These are phyloP conservation scores for Myxozyma monticola DNA, from an alignment of 805 yeast genomes.

Conservation along the genomic window DNA sequence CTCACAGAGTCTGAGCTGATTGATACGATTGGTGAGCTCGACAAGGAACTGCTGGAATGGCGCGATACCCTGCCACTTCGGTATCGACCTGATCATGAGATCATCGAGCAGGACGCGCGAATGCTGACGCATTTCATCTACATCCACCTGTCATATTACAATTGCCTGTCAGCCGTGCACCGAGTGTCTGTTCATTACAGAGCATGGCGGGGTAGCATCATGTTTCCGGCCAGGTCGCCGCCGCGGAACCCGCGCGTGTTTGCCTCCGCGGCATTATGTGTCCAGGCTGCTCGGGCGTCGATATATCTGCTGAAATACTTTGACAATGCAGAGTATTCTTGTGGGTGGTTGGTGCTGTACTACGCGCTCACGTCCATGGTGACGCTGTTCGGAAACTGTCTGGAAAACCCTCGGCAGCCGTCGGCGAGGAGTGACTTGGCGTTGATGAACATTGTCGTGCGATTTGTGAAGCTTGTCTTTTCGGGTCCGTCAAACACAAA, in stretches of 20 bases:
- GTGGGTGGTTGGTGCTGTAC: constrained; percentile 27
- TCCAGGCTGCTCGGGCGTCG: constrained; percentile 33
- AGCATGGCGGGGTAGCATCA: constrained; percentile 15
- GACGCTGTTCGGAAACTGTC: constrained; percentile 27
- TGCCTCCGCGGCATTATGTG: constrained; percentile 33
- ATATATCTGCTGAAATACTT: constrained; percentile 24
- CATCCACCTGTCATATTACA: constrained; percentile 29
- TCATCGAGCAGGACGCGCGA: constrained; percentile 18
- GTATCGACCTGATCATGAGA: constrained; percentile 32
- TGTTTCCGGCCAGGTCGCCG: not conserved
- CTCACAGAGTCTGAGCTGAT: constrained; percentile 25
- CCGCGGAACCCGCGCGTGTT: constrained; percentile 32
- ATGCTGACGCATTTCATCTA: constrained; percentile 16
- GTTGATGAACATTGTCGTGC: constrained; percentile 20
- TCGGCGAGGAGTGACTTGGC: constrained; percentile 31
- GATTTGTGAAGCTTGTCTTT: constrained; percentile 10
- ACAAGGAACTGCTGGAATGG: constrained; percentile 31
- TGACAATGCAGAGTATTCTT: constrained; percentile 11
- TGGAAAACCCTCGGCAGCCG: constrained; percentile 31
- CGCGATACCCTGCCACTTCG: constrained; percentile 30
- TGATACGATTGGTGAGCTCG: constrained; percentile 31
- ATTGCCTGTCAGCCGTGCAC: constrained; percentile 29
- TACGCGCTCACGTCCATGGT: constrained; percentile 22
- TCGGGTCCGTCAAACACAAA: not conserved
- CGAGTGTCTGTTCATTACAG: constrained; percentile 31